Base-by-base conservation (phyloP, 2,329 filamentous ascomycete species). In the Allantophomopsis lycopodina region DNA sequence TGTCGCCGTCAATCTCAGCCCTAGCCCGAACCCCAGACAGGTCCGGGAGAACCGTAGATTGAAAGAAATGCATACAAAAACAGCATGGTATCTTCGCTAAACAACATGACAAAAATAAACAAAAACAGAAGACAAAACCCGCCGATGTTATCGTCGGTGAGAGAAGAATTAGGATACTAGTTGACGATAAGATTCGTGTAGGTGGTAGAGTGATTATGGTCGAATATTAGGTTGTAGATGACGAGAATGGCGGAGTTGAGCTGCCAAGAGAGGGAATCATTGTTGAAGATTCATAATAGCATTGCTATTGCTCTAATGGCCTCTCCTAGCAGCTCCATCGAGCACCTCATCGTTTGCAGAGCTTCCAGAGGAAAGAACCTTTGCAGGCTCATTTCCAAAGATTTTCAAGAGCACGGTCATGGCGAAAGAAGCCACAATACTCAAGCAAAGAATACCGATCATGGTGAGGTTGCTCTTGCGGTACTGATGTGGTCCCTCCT, bases 391-490 rank as follows among this genome's bases (percentile, higher is more conserved):
- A 48, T 74, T 73, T 15, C 73, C 75, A 42, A 76, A 61, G 21
- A 70, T 56, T 54, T 53, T 78, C 32, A 93, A 60, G 42, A 85
- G 58, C 14, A 76, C 51, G 37, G 76, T 73, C 79, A 91, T 88
- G 41, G 68, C 53, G 16, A 78, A 62, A 34, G 80, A 80, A 50
- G 79, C 81, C 4, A 80, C 47, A 38, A 94, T 88, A 60, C 86
- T 94, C 38, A 78, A 63, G 45, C 73, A 76, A 15, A 94, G 61
- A 41, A 94, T 94, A 2, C 79, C 87, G 42, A 94, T 77, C 86
- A 94, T 93, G 49, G 80, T 76, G 48, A 88, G 64, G 59, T 93
- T 94, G 61, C 85, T 93, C 57, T 79, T 79, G 46, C 83, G 78
- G 60, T 82, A 93, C 60, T 80, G 79, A 51, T 73, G 67, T 8